phyloP scores from a whole-genome alignment of 176 grass and related monocot genomes.

The Zoysia pacifica region DNA sequence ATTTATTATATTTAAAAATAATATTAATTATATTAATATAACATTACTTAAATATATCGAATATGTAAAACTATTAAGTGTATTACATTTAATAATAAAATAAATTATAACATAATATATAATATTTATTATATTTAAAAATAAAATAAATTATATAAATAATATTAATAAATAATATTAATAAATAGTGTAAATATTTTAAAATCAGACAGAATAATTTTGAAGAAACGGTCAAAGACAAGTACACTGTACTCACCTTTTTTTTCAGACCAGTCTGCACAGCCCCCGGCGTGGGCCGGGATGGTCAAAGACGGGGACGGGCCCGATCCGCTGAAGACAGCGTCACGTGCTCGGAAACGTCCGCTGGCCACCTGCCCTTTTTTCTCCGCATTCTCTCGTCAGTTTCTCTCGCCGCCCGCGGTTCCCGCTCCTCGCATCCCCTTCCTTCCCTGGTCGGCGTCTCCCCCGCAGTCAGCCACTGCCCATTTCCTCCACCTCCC shows the following conservation, averaged over 20 bases:
- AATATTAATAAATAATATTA: too few relatives aligned
- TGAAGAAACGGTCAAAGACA: not conserved
- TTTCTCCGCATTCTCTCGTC: constrained; percentile 29
- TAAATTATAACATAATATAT: too few relatives aligned
- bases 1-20: too few relatives aligned
- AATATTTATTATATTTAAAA: too few relatives aligned
- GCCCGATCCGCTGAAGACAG: constrained; percentile 24
- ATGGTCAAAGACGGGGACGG: constrained; percentile 29
- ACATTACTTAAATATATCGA: too few relatives aligned
- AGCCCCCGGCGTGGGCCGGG: not conserved
- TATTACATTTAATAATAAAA: too few relatives aligned
- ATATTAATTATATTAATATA: too few relatives aligned
- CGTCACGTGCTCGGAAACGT: constrained; percentile 30
- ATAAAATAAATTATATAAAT: too few relatives aligned
- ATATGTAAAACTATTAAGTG: too few relatives aligned
- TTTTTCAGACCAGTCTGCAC: not conserved
- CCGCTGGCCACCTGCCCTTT: not conserved
- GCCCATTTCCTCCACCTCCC: not conserved
- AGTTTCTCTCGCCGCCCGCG: constrained; percentile 33
- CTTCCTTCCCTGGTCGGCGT: not conserved
- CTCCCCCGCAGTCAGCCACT: not conserved
- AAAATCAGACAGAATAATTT: too few relatives aligned
- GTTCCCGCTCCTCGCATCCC: constrained; percentile 50
- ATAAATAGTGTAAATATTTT: too few relatives aligned
- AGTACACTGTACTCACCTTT: not conserved